Base-by-base conservation (phyloP, 768 basidiomycete species). In the Calocera cornea region DNA sequence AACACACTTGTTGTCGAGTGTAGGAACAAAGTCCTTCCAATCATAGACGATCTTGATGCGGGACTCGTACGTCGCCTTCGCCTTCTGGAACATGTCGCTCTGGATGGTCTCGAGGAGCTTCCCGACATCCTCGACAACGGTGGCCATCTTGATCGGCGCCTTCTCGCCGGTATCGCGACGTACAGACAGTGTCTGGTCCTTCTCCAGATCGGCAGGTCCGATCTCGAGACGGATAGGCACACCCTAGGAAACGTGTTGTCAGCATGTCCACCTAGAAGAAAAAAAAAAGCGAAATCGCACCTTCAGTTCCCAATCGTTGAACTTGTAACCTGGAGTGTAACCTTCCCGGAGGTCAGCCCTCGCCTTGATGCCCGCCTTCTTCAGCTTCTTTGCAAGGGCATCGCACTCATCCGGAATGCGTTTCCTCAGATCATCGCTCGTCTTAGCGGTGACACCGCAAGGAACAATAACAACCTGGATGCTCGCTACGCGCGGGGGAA, bases 261-360 rank as follows among this genome's bases (percentile, higher is more conserved):
- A 72, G 65, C 65, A 10, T 0, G 34, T 65, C 50, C 41, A n/a
- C 11, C 44, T 60, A 41, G 68, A 38, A 31, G 19, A 22, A 29
- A 41, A 27, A 34, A 33, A 44, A 65, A 64, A 47, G 31, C 40
- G 67, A n/a, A n/a, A n/a, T 68, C 78, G 60, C 69, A 90, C 92
- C 86, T 95, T 92, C 78, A 97, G 89, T 80, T 99, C 97, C 94
- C 95, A 97, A 73, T 98, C 92, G 75, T 97, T 97, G 81, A 97
- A 99, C 80, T 99, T 99, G 81, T 89, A 98, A 34, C 97, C 97
- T 10, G 97, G 97, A 34, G 95, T 98, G 77, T 98, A 97, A 8
- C 90, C 93, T 2, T 98, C 97, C 68, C 95, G 81, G 69, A 94
- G 79, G 79, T 99, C 97, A 1, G 92, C 92, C 77, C 88, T 92